Evolutionary conservation across 306 rosid genomes (phyloP).

Genomic region (Purshia tridentata): DNA sequence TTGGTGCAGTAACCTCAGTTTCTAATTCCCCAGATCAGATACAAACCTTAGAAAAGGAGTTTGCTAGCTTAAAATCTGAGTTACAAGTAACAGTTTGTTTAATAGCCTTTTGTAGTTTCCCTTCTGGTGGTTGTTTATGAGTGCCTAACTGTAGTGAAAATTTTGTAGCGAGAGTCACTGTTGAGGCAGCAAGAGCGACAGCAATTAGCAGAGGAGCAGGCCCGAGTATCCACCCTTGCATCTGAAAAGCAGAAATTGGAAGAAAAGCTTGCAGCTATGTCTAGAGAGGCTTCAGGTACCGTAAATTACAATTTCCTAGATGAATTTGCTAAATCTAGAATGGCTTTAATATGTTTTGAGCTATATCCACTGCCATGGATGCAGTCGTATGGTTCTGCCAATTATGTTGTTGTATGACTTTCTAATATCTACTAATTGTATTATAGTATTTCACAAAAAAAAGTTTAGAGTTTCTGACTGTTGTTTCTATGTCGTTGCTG

Average conservation of each 20-base stretch:
- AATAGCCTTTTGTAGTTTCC: conserved; percentile 19
- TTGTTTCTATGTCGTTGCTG: conserved; percentile 24
- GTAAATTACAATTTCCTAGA: background rate
- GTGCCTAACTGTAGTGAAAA: conserved; percentile 30
- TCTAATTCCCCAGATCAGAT: conserved; percentile 59
- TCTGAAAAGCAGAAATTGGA: conserved; percentile 84
- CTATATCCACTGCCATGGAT: background rate
- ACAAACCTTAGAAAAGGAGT: conserved; percentile 70
- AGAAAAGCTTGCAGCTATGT: conserved; percentile 58
- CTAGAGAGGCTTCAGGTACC: conserved; percentile 58
- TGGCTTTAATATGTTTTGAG: conserved; percentile 1
- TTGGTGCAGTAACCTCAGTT: conserved; percentile 44
- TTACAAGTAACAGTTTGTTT: conserved; percentile 49
- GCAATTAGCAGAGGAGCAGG: conserved; percentile 63
- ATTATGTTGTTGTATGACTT: conserved; percentile 10
- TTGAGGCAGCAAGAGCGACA: conserved; percentile 87
- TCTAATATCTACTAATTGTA: background rate
- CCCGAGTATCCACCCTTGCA: conserved; percentile 44
- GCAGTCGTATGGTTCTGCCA: conserved; percentile 10
- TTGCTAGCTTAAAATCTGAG: conserved; percentile 61
- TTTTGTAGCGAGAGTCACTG: conserved; percentile 55
- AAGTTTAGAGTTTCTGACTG: conserved; percentile 18
- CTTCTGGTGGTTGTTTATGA: conserved; percentile 15
- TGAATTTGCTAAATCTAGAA: background rate
- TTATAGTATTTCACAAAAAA: conserved; percentile 1